Percentiles rank a stretch among this genome's conserved stretches.
phyloP scores from a whole-genome alignment of 1,284 basidiomycete genomes.

The Trametes sp. region DNA sequence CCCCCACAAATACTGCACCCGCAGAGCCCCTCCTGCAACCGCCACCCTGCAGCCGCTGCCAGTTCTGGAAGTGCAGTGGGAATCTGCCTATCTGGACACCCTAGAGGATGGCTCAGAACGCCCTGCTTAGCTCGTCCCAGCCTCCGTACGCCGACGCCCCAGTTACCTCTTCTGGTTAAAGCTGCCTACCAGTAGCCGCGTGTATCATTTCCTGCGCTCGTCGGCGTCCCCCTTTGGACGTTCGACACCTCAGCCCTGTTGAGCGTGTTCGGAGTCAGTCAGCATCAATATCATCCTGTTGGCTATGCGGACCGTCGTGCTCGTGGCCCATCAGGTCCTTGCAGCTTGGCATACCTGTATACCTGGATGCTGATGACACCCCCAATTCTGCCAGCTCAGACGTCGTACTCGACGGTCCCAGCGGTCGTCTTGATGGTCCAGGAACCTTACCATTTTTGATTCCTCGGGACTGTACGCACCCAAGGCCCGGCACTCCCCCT shows the following conservation, averaged over 20 bases:
- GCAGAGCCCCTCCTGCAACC: constrained; percentile 13
- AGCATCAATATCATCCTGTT: no score
- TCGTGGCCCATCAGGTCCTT: constrained; percentile 4
- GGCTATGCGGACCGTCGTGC: constrained; percentile 8
- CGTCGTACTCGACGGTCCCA: background rate
- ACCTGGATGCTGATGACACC: background rate
- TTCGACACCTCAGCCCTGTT: background rate
- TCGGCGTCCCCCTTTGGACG: constrained; percentile 4
- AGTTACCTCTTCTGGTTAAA: constrained; percentile 22
- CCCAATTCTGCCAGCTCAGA: background rate
- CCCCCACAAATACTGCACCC: constrained; percentile 18
- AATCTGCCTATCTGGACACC: constrained; percentile 8
- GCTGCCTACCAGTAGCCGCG: constrained; percentile 24
- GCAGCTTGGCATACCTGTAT: background rate
- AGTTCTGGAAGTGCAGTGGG: constrained; percentile 10
- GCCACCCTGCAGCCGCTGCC: constrained; percentile 18
- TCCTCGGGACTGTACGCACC: constrained; percentile 12
- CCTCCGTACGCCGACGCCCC: constrained; percentile 24
- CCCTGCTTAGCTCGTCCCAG: constrained; percentile 13
- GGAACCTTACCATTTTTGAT: constrained; percentile 8
- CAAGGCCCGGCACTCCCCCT: constrained; percentile 4
- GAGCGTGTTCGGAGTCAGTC: constrained; percentile 12
- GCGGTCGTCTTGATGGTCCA: background rate
- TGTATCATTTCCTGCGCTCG: constrained; percentile 27
- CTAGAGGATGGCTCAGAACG: constrained; percentile 3